These are phyloP conservation scores for Trichoderma polysporum DNA, from an alignment of 2,329 filamentous ascomycete species.

Conservation along the genomic window DNA sequence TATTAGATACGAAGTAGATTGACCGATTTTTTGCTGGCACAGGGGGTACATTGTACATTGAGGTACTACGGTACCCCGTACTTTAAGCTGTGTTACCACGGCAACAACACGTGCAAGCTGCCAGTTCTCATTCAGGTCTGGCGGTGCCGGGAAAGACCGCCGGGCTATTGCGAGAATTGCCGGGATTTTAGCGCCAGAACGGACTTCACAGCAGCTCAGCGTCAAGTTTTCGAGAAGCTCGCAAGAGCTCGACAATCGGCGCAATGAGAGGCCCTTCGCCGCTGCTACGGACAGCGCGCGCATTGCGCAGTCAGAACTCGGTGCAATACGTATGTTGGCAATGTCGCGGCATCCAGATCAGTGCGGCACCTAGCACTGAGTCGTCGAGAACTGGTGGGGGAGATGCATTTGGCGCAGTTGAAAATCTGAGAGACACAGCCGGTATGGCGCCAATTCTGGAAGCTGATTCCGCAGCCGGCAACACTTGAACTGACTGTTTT, in stretches of 20 bases:
- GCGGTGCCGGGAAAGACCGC: constrained; percentile 35
- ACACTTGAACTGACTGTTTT: neutral
- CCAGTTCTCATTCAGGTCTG: constrained; percentile 18
- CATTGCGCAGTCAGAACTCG: constrained; percentile 30
- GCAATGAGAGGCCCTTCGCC: constrained; percentile 47
- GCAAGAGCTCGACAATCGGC: constrained; percentile 17
- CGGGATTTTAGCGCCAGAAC: constrained; percentile 15
- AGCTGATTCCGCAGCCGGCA: neutral
- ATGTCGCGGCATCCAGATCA: constrained; percentile 63
- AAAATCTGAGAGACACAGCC: constrained; percentile 48
- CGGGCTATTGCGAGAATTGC: constrained; percentile 22
- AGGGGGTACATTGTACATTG: constrained; percentile 10
- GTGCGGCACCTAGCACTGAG: constrained; percentile 58
- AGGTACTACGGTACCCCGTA: neutral
- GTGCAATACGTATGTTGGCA: constrained; percentile 50
- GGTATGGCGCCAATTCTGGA: constrained; percentile 40
- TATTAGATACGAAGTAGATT: no score
- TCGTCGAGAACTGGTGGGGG: constrained; percentile 47
- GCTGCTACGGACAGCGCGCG: constrained; percentile 38
- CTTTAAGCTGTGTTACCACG: constrained; percentile 27
- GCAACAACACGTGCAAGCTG: constrained; percentile 34
- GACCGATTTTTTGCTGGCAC: constrained; percentile 20
- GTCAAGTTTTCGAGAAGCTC: constrained; percentile 14
- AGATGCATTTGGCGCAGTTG: constrained; percentile 56
- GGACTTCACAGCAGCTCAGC: constrained; percentile 2